phyloP scores from a whole-genome alignment of 2,329 filamentous ascomycete genomes.

The Cryphonectria japonica region DNA sequence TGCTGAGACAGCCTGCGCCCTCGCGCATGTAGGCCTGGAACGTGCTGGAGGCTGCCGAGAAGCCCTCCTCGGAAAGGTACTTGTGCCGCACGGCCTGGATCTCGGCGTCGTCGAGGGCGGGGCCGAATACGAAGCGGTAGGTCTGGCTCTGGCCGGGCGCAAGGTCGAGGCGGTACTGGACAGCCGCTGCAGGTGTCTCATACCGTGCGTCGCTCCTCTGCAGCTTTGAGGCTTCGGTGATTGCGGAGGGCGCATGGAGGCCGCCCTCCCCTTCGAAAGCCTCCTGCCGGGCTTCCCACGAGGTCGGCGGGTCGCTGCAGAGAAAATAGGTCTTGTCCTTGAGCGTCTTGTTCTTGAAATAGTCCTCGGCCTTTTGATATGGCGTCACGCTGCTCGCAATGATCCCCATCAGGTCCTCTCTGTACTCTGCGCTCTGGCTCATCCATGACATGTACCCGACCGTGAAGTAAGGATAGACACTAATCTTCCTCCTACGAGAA shows the following conservation, averaged over 20 bases:
- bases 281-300: constrained; percentile 57
- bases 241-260: constrained; percentile 53
- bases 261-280: constrained; percentile 61
- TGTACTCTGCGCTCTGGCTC: constrained; percentile 61
- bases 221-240: constrained; percentile 43
- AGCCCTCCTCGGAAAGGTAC: constrained; percentile 54
- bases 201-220: constrained; percentile 55
- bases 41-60: constrained; percentile 48
- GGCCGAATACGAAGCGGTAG: constrained; percentile 60
- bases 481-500: constrained; percentile 48
- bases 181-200: constrained; percentile 57
- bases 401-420: constrained; percentile 51
- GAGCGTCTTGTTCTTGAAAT: constrained; percentile 59
- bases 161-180: constrained; percentile 54
- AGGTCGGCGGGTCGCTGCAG: constrained; percentile 53
- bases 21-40: constrained; percentile 56
- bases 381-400: constrained; percentile 58
- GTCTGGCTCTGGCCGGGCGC: constrained; percentile 45
- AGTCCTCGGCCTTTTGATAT: constrained; percentile 61
- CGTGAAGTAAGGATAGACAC: constrained; percentile 60
- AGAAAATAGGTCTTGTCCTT: constrained; percentile 63
- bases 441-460: constrained; percentile 67
- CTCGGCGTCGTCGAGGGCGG: constrained; percentile 56
- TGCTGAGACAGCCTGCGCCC: constrained; percentile 54
- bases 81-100: constrained; percentile 48